Evolutionary conservation across 805 yeast genomes (phyloP), one percentile per base, ranked within the genome.

Genomic region (Hemisphaericaspora nanyangensis): DNA sequence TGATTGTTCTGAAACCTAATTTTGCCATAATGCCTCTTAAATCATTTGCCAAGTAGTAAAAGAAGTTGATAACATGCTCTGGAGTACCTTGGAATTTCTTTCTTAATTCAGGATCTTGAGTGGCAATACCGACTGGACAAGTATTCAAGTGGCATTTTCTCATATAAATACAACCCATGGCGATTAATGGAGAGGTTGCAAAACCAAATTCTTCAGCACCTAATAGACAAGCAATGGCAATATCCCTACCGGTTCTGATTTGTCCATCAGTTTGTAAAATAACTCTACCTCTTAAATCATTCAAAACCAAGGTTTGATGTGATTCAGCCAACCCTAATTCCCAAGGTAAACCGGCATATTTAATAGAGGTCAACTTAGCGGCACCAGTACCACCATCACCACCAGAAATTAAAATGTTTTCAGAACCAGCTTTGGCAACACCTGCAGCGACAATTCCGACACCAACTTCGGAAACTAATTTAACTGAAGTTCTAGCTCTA

Each of bases 371-470:
- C 88, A 95, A 87, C 63, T 95, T 80, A 44, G 96, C 91, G 43
- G 99, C 99, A 81, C 99, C 99, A 42, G 99, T 91, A 72, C 99
- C 99, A 78, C 99, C 99, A 65, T 91, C 98, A 58, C 95, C 97
- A 56, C 98, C 98, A 44, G 96, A 86, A 48, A 91, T 86, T 59
- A 91, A 76, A 55, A 91, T 85, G 60, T 91, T 96, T 60, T 93
- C 98, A 11, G 98, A 96, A 60, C 93, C 95, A 15, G 99, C 99
- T 70, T 91, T 91, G 44, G 98, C 98, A 20, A 91, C 99, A 77
- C 99, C 99, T 31, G 97, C 88, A 19, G 98, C 98, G 60, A 93
- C 91, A 58, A 93, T 89, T 72, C 99, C 99, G 39, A 91, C 98
- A 70, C 99, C 99, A 44, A 93, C 98, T 67, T 91, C 99, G 19